Conservation (phyloP, 1,139 yeast species). For the Debaryomyces subglobosus region DNA sequence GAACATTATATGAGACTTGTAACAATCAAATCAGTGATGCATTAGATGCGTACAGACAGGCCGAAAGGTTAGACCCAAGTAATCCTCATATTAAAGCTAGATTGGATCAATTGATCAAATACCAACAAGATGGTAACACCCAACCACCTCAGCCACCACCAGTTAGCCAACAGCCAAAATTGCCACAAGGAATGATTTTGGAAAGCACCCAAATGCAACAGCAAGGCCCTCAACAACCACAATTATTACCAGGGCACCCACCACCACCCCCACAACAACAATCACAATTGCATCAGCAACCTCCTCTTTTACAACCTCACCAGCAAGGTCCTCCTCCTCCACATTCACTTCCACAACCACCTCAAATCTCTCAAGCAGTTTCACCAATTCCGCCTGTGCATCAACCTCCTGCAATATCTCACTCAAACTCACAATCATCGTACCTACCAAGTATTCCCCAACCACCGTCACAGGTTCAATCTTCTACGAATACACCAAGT, state of each 20-base stretch:
- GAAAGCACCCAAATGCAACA: conserved; percentile 45
- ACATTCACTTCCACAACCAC: conserved; percentile 22
- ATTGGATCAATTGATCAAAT: conserved; percentile 78
- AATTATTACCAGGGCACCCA: conserved; percentile 19
- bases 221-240: conserved; percentile 21
- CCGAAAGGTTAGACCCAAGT: conserved; percentile 91
- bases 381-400: conserved; percentile 16
- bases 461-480: conserved; percentile 12
- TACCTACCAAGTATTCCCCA: conserved; percentile 15
- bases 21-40: conserved; percentile 95
- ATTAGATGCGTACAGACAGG: conserved; percentile 93
- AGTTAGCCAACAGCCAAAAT: conserved; percentile 59
- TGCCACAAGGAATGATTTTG: conserved; percentile 63
- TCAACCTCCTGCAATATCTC: conserved; percentile 7
- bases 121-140: conserved; percentile 74
- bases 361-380: conserved; percentile 13
- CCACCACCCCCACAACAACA: conserved; percentile 33
- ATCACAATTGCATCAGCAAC: conserved; percentile 10
- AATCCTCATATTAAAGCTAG: conserved; percentile 94
- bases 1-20: conserved; percentile 95
- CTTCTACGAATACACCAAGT: conserved; percentile 10
- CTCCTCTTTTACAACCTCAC: conserved; percentile 17
- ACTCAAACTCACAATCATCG: conserved; percentile 3
- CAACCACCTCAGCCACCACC: conserved; percentile 71
- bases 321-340: conserved; percentile 18